Percentiles rank a stretch among this genome's conserved stretches.
Conservation (phyloP, 257 asterid genomes). For the Apocynum venetum region DNA sequence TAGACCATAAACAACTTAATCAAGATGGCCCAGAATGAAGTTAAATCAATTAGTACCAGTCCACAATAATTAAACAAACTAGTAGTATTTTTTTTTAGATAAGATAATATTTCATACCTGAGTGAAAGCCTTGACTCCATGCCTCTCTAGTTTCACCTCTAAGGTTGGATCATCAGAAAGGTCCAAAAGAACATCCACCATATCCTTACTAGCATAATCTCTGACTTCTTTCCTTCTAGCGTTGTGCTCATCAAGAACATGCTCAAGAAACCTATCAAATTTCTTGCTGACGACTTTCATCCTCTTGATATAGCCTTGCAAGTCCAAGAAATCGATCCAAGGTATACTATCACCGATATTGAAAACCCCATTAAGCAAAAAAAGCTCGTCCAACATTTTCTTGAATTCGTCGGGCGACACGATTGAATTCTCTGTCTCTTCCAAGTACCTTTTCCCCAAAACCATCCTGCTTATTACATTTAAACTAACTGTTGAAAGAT, state of each 20-base stretch:
- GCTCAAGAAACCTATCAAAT: constrained; percentile 45
- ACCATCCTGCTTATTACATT: constrained; percentile 49
- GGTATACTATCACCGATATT: constrained; percentile 43
- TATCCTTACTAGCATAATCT: constrained; percentile 23
- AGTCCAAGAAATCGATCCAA: constrained; percentile 40
- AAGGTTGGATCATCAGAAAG: constrained; percentile 40
- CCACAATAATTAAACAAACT: background rate
- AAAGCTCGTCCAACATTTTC: constrained; percentile 40
- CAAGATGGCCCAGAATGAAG: too few relatives aligned
- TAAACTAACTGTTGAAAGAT: constrained; percentile 36
- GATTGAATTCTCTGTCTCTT: constrained; percentile 15
- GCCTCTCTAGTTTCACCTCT: constrained; percentile 43
- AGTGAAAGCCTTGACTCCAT: constrained; percentile 46
- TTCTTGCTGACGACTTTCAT: constrained; percentile 41
- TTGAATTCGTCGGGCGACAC: constrained; percentile 36
- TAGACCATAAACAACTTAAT: too few relatives aligned
- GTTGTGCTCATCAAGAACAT: constrained; percentile 39
- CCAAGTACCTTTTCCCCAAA: constrained; percentile 37
- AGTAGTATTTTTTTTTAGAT: background rate
- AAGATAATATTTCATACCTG: constrained; percentile 19
- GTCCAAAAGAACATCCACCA: constrained; percentile 45
- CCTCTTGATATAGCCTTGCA: constrained; percentile 43
- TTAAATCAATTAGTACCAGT: too few relatives aligned
- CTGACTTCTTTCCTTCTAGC: constrained; percentile 4
- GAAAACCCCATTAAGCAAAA: constrained; percentile 37